Conservation (phyloP, 257 asterid species). For the Apocynum venetum region DNA sequence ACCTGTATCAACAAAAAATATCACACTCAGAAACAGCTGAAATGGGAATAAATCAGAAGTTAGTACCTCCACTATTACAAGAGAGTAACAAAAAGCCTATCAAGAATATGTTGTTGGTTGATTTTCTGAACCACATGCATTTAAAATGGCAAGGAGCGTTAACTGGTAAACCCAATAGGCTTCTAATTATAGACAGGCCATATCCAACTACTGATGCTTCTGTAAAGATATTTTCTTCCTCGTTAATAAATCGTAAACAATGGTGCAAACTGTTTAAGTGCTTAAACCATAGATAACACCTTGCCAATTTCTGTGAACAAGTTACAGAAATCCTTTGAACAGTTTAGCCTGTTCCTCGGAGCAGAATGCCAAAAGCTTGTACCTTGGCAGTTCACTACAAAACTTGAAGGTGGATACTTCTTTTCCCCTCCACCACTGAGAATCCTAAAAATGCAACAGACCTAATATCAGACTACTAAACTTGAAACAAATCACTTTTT, state of each 20-base stretch:
- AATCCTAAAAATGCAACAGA: conserved; percentile 40
- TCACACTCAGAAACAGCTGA: conserved; percentile 3
- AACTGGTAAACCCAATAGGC: neutral
- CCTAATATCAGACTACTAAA: conserved; percentile 9
- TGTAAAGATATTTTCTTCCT: neutral
- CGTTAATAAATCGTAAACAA: neutral
- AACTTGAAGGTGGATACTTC: conserved; percentile 73
- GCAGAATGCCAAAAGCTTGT: neutral
- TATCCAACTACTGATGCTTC: neutral
- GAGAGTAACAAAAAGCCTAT: neutral
- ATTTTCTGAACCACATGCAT: neutral
- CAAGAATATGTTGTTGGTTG: neutral
- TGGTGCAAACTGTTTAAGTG: neutral
- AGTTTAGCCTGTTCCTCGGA: neutral
- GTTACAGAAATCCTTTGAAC: neutral
- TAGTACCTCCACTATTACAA: neutral
- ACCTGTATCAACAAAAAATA: conserved; percentile 43
- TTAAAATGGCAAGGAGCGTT: neutral
- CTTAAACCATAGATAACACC: neutral
- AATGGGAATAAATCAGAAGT: neutral
- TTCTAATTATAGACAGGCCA: neutral
- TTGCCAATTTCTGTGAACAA: neutral
- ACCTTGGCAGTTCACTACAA: conserved; percentile 85
- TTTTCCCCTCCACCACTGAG: conserved; percentile 66
- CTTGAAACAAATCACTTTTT: neutral